Evolutionary conservation across 164 flowering plant genomes (phyloP), one percentile per base, ranked within the genome.

Genomic region (Vitis riparia): DNA sequence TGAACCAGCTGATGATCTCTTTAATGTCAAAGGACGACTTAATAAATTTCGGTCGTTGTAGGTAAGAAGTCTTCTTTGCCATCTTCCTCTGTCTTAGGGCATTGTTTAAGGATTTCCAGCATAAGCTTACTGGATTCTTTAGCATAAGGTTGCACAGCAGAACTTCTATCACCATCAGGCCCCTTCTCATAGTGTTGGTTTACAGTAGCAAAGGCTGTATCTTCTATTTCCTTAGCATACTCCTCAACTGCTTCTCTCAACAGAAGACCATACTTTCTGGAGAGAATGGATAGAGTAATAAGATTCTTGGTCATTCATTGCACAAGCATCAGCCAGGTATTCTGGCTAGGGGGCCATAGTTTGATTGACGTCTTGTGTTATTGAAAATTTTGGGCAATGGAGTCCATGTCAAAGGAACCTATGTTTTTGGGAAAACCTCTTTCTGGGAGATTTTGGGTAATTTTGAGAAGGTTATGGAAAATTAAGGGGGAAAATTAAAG

Each of bases 161-260:
- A 88, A 73, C 82, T 81, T 53, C 91, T 89, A 83, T 88, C 89
- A 50, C 78, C 87, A 76, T 86, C 89, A 14, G 89, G 85, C 69
- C 86, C 89, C 70, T 84, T 81, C 67, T 76, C 83, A 61, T 69
- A 76, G 53, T 71, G 80, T 53, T 80, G 84, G 69, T 75, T 78
- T 14, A 88, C 91, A 60, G 75, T 16, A 15, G 67, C 77, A 79
- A 86, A 88, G 60, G 91, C 87, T 2, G 62, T 12, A 15, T 76
- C 76, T 74, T 88, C 91, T 17, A 88, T 82, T 72, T 79, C 50
- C 74, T 84, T 83, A 50, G 91, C 81, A 81, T 81, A 75, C 64
- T 79, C 81, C 77, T 78, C 87, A 16, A 88, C 91, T 75, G 86
- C 91, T 65, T 84, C 84, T 64, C 75, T 78, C 59, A 76, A 75